Evolutionary conservation across 2,329 filamentous ascomycete genomes (phyloP).

Genomic region (Leptographium procerum): DNA sequence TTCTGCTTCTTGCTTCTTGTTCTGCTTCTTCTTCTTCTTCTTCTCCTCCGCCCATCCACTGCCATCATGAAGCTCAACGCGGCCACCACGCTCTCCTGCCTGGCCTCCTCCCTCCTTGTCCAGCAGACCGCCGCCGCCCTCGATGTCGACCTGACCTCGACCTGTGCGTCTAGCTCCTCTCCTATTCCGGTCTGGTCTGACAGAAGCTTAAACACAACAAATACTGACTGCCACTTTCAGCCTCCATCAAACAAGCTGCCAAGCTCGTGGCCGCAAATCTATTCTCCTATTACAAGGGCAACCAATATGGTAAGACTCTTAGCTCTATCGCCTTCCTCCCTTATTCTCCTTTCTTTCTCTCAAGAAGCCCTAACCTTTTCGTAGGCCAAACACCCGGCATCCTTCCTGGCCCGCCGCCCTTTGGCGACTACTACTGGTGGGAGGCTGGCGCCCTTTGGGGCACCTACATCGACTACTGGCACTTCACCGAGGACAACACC

Average conservation of each 20-base stretch:
- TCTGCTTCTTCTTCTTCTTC: neutral
- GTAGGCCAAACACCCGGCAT: conserved; percentile 42
- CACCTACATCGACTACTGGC: conserved; percentile 72
- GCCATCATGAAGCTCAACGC: conserved; percentile 5
- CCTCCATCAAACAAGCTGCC: conserved; percentile 32
- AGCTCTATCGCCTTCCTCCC: no score
- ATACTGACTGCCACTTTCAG: conserved; percentile 17
- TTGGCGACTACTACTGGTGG: conserved; percentile 61
- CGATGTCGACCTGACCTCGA: conserved; percentile 9
- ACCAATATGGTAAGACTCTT: conserved; percentile 20
- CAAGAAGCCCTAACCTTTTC: neutral
- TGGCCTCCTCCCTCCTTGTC: neutral
- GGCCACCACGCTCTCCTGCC: neutral
- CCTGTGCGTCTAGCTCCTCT: neutral
- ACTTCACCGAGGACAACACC: conserved; percentile 34
- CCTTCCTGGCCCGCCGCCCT: conserved; percentile 40
- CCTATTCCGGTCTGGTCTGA: no score
- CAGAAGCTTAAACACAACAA: no score
- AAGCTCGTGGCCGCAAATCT: conserved; percentile 36
- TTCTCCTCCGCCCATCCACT: neutral
- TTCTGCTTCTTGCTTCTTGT: neutral
- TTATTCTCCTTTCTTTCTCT: neutral
- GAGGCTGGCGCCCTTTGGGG: conserved; percentile 65
- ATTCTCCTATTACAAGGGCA: conserved; percentile 38
- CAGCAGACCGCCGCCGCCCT: neutral